Base-by-base conservation (phyloP, 768 basidiomycete genomes). In the Agaricus subrufescens region DNA sequence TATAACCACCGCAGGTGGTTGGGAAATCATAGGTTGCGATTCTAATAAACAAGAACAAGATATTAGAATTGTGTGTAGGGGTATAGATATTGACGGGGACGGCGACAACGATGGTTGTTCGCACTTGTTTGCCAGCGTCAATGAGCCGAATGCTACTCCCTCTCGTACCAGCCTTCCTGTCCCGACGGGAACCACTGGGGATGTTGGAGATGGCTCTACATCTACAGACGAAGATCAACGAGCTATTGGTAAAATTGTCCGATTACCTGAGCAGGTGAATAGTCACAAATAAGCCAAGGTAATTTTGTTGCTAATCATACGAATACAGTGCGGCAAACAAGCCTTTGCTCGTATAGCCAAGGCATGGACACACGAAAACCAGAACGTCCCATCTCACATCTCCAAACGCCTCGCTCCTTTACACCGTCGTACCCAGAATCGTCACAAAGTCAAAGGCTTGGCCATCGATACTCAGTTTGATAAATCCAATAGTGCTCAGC, bases 231-330 rank as follows among this genome's bases (percentile, higher is more conserved):
- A 47, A 54, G 52, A 60, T 48, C 39, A 63, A 29, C 54, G 72
- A 12, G 70, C 71, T 6, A 69, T 61, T 46, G 67, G 68, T 38
- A 76, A 73, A 40, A 56, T 84, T 23, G 80, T 83, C 29, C 73
- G 81, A 19, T 62, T 84, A 7, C 82, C 83, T 4, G 74, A 83
- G 60, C 69, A 68, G 50, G 82, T 83, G 55, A 44, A 75, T 70
- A 12, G 31, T 5, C 9, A 31, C 31, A 31, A 31, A 31, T 5
- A 31, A 31, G 4, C 31, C 4, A 31, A 31, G 9, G 5, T 9
- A 9, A 19, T 19, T 19, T 19, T 19, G 19, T 19, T 19, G 19
- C 1, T 19, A 11, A 29, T 8, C 25, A 12, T 5, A 12, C 15
- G 34, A 10, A 19, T 9, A n/a, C 48, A 66, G 65, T 66, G 65